Evolutionary conservation across 164 flowering plant genomes (phyloP).

Genomic region (Nelumbo lutea): DNA sequence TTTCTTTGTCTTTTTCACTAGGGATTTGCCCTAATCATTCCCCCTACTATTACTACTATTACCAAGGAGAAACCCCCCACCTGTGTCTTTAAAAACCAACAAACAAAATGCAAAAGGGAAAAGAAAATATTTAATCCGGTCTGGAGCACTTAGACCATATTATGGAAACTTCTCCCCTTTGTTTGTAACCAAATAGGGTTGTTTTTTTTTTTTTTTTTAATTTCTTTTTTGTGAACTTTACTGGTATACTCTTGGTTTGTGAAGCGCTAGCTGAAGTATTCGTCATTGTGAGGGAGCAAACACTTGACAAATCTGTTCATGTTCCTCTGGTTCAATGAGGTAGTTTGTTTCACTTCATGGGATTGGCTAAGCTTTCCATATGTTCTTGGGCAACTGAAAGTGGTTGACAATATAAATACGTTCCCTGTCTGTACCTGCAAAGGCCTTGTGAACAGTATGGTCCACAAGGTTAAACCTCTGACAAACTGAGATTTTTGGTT

Average conservation of each 20-base stretch:
- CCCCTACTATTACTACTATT: background rate
- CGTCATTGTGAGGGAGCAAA: slow-evolving; percentile 82
- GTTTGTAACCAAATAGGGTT: background rate
- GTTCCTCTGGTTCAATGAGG: slow-evolving; percentile 99
- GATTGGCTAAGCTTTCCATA: slow-evolving; percentile 97
- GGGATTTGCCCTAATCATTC: background rate
- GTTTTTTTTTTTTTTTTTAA: background rate
- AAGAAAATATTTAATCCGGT: background rate
- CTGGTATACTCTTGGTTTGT: slow-evolving; percentile 15
- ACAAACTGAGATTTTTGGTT: slow-evolving; percentile 13
- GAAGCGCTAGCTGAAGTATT: slow-evolving; percentile 98
- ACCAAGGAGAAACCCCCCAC: background rate
- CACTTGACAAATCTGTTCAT: slow-evolving; percentile 70
- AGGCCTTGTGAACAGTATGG: slow-evolving; percentile 95
- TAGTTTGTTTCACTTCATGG: slow-evolving; percentile 87
- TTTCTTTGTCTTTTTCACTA: too few relatives aligned
- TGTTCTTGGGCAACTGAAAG: slow-evolving; percentile 70
- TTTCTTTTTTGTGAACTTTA: background rate
- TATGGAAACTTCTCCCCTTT: background rate
- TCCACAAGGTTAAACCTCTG: slow-evolving; percentile 89
- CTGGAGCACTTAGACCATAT: background rate
- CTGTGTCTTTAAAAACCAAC: background rate
- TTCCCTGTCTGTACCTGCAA: slow-evolving; percentile 92
- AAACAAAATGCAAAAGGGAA: too few relatives aligned
- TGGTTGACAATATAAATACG: slow-evolving; percentile 57